These are phyloP conservation scores for Syzygium malaccense DNA, from an alignment of 441 rosid genomes.

Conservation along the genomic window DNA sequence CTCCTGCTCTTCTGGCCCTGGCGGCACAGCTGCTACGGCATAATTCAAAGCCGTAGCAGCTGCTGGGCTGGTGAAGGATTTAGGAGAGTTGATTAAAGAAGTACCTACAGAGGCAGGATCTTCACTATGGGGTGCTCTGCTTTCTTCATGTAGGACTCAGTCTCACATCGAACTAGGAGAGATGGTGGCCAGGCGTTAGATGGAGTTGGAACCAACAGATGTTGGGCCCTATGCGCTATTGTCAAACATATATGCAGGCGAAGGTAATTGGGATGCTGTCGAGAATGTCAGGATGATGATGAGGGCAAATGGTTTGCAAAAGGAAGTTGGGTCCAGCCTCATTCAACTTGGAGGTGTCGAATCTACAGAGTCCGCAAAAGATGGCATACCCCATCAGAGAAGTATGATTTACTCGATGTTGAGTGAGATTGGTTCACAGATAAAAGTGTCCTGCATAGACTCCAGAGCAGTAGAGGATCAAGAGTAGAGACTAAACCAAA, in stretches of 20 bases:
- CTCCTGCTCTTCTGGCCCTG: too few species aligned
- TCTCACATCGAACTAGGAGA: slow-evolving; percentile 26
- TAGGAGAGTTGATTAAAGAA: slow-evolving; percentile 15
- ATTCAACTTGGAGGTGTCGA: slow-evolving; percentile 1
- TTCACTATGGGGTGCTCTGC: slow-evolving; percentile 27
- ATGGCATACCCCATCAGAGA: slow-evolving; percentile 13
- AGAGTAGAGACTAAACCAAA: not conserved
- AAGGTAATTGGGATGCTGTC: slow-evolving; percentile 30
- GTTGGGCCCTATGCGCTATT: slow-evolving; percentile 22
- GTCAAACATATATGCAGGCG: slow-evolving; percentile 29
- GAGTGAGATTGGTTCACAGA: slow-evolving; percentile 28
- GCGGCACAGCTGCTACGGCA: too few species aligned
- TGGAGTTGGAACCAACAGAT: slow-evolving; percentile 22
- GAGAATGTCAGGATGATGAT: slow-evolving; percentile 29
- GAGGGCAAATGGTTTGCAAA: slow-evolving; percentile 20
- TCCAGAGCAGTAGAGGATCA: not conserved
- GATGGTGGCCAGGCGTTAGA: slow-evolving; percentile 21
- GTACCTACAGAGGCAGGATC: slow-evolving; percentile 20
- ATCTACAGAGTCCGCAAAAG: not conserved
- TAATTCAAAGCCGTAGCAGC: too few species aligned
- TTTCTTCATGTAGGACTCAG: slow-evolving; percentile 22
- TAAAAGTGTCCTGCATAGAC: slow-evolving; percentile 18
- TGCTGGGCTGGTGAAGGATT: slow-evolving; percentile 21
- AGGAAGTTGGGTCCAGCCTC: slow-evolving; percentile 6
- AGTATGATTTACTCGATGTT: slow-evolving; percentile 29